Evolutionary conservation across 2,329 filamentous ascomycete genomes (phyloP).

Genomic region (Moelleriella libera): DNA sequence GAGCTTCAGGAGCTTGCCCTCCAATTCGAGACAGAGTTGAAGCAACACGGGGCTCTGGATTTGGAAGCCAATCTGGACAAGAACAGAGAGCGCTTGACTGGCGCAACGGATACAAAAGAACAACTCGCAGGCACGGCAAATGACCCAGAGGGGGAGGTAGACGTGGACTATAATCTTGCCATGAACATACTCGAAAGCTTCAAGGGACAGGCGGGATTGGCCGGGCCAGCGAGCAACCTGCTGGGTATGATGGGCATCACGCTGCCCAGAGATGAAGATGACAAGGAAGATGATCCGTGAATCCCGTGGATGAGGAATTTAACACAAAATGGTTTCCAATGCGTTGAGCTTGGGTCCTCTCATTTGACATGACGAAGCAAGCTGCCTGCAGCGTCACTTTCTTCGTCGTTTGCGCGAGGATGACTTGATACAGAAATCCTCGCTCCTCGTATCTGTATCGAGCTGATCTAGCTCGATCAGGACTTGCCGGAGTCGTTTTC

Average conservation of each 20-base stretch:
- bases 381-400: neutral
- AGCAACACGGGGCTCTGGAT: slow-evolving; percentile 13
- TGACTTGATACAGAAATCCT: neutral
- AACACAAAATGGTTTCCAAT: too few relatives aligned
- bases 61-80: slow-evolving; percentile 26
- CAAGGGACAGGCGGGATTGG: slow-evolving; percentile 73
- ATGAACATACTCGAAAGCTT: slow-evolving; percentile 88
- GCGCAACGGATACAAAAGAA: slow-evolving; percentile 5
- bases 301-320: neutral
- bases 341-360: too few relatives aligned
- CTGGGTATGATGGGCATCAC: slow-evolving; percentile 74
- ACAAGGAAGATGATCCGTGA: slow-evolving; percentile 12
- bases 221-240: slow-evolving; percentile 78
- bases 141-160: slow-evolving; percentile 43
- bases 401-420: neutral
- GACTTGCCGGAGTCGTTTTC: slow-evolving; percentile 33
- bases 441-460: slow-evolving; percentile 12
- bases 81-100: neutral
- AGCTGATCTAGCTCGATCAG: slow-evolving; percentile 30
- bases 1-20: slow-evolving; percentile 45
- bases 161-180: slow-evolving; percentile 76
- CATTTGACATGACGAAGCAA: too few relatives aligned
- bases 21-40: slow-evolving; percentile 59
- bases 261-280: slow-evolving; percentile 65
- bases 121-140: slow-evolving; percentile 26